Conservation (phyloP, 345 rosid species). For the Populus davidiana region DNA sequence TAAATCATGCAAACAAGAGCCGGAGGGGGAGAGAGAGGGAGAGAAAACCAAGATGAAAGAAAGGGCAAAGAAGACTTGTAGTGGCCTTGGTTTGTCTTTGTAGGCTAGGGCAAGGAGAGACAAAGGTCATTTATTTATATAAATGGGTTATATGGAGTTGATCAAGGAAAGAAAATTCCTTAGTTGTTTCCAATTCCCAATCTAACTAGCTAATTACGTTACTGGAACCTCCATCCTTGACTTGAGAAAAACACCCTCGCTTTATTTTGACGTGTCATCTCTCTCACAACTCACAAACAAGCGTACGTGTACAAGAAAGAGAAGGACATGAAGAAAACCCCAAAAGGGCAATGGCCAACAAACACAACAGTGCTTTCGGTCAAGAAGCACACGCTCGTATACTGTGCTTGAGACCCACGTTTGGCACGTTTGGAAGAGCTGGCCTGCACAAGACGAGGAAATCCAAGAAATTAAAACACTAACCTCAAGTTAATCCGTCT, state of each 20-base stretch:
- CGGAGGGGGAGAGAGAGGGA: not conserved
- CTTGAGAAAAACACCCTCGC: not conserved
- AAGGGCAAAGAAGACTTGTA: constrained; percentile 15
- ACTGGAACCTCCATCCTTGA: constrained; percentile 22
- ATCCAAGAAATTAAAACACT: no score
- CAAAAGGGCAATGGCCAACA: not conserved
- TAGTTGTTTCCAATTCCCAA: not conserved
- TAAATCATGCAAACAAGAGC: not conserved
- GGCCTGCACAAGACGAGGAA: no score
- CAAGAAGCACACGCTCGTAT: constrained; percentile 9
- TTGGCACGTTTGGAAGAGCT: constrained; percentile 3
- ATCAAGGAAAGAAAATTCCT: not conserved
- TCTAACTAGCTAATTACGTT: not conserved
- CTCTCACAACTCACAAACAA: constrained; percentile 4
- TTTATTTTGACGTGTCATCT: constrained; percentile 24
- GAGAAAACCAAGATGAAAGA: constrained; percentile 8
- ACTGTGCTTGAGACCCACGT: constrained; percentile 14
- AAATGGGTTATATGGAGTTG: not conserved
- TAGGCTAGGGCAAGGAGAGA: constrained; percentile 12
- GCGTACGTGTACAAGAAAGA: constrained; percentile 20
- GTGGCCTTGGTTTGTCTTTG: not conserved
- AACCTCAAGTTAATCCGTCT: no score
- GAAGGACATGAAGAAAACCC: not conserved
- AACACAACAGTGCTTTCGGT: constrained; percentile 17
- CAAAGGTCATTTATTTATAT: constrained; percentile 6